Evolutionary conservation across 2,329 filamentous ascomycete genomes (phyloP), one percentile per base, ranked within the genome.

Genomic region (Monosporascus cannonballus): DNA sequence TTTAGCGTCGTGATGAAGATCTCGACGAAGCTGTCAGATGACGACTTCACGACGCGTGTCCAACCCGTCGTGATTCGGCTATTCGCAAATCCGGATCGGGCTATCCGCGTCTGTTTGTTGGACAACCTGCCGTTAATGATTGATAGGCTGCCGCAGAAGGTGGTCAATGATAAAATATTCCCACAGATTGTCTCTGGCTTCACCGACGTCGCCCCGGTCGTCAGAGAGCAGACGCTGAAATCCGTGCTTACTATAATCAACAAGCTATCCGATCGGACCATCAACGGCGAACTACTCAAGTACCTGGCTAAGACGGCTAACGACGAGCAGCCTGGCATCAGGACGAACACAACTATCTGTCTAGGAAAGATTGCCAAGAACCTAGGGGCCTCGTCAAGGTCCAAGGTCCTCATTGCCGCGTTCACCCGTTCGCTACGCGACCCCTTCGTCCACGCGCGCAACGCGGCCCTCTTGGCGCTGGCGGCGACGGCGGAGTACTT

Each of bases 321-420:
- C 62, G 94, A 99, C 57, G 94, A 97, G 63, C 93, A 99, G 65
- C 91, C 94, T 1, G 94, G 94, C 1, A 99, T 99, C 59, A 84
- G 94, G 56, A 99, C 94, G 8, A 99, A 99, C 68, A 99, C 94
- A 0, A 99, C 94, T 1, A 99, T 99, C 52, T 97, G 93, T 67
- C 74, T 99, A 1, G 94, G 94, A 22, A 97, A 96, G 66, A 96
- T 99, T 61, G 92, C 94, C 15, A 92, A 90, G 62, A 88, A 96
- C 62, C 76, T 99, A 1, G 90, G 90, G 2, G 76, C 81, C 2
- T 78, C 89, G 59, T 90, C 89, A 3, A 81, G 94, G 56, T 80
- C 88, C 47, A 99, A 97, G 69, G 93, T 99, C 0, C 81, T 99
- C 25, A 87, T 92, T 50, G 94, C 94, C 7, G 94, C 94, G 0